A percentile compares a stretch with the other conserved stretches of the same genome.
Conservation (phyloP, 2,329 filamentous ascomycete genomes). For the Metarhizium album region DNA sequence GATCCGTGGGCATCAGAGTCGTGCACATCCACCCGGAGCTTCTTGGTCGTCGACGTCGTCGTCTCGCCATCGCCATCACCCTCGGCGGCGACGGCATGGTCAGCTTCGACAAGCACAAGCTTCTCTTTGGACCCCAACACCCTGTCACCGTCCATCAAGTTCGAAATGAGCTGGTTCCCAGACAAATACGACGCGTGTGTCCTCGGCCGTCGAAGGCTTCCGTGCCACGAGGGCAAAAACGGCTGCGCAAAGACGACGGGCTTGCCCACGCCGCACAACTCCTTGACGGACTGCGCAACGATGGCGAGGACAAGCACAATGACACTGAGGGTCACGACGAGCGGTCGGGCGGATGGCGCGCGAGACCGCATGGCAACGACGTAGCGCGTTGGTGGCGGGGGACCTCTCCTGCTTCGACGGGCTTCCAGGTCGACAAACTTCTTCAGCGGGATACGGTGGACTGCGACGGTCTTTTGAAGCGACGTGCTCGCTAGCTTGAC, state of each 20-base stretch:
- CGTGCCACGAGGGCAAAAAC: slow-evolving; percentile 40
- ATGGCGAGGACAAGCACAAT: slow-evolving; percentile 51
- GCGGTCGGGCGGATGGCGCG: slow-evolving; percentile 36
- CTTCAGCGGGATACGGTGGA: slow-evolving; percentile 66
- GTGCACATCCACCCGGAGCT: slow-evolving; percentile 33
- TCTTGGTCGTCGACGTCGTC: slow-evolving; percentile 7
- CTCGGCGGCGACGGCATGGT: not conserved
- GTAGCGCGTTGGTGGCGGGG: slow-evolving; percentile 51
- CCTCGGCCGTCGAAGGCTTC: slow-evolving; percentile 17
- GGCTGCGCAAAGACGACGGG: slow-evolving; percentile 45
- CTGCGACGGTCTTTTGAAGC: slow-evolving; percentile 66
- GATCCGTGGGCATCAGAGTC: slow-evolving; percentile 35
- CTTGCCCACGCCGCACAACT: slow-evolving; percentile 46
- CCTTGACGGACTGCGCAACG: slow-evolving; percentile 52
- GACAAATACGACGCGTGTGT: slow-evolving; percentile 17
- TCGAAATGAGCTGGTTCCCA: slow-evolving; percentile 23
- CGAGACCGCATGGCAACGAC: slow-evolving; percentile 52
- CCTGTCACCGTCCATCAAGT: slow-evolving; percentile 24
- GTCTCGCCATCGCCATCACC: slow-evolving; percentile 1
- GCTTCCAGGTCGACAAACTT: slow-evolving; percentile 26
- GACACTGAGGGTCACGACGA: slow-evolving; percentile 43
- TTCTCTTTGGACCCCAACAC: slow-evolving; percentile 24
- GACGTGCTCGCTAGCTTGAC: slow-evolving; percentile 74
- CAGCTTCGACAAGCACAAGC: slow-evolving; percentile 25
- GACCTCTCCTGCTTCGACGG: slow-evolving; percentile 23